A percentile compares a stretch with the other conserved stretches of the same genome.
Evolutionary conservation across 371 early-diverging fungal species (phyloP).

Genomic region (Chytridium lagenaria): DNA sequence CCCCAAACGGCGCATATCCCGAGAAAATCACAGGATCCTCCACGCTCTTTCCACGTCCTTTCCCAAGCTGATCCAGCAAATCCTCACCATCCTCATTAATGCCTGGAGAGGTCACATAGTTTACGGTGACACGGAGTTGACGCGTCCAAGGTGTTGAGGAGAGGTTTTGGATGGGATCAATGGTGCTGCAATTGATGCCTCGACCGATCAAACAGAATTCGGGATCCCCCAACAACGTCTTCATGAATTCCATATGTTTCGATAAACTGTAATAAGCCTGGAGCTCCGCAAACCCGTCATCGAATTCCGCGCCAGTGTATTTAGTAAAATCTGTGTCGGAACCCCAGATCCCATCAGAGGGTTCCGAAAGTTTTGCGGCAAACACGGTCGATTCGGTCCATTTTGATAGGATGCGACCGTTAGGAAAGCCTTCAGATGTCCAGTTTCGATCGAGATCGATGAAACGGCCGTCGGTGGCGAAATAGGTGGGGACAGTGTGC

Average conservation of each 20-base stretch:
- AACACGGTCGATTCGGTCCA: constrained; percentile 40
- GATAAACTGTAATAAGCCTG: constrained; percentile 36
- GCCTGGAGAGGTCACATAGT: constrained; percentile 15
- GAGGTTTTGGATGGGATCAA: constrained; percentile 36
- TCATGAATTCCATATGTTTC: constrained; percentile 34
- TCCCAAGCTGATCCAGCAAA: constrained; percentile 34
- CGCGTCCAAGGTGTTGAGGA: constrained; percentile 28
- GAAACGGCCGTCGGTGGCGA: constrained; percentile 37
- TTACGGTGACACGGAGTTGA: constrained; percentile 31
- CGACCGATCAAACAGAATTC: constrained; percentile 36
- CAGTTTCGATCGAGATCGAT: constrained; percentile 42
- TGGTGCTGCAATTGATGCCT: constrained; percentile 35
- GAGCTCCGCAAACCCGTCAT: constrained; percentile 37
- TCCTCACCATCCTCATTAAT: constrained; percentile 15
- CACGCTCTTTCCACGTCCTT: constrained; percentile 39
- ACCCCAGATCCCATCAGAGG: constrained; percentile 27
- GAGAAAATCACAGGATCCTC: constrained; percentile 33
- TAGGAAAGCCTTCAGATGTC: constrained; percentile 33
- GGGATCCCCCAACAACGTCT: constrained; percentile 25
- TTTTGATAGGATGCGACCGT: constrained; percentile 25
- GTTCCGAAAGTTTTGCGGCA: constrained; percentile 29
- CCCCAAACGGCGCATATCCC: constrained; percentile 24
- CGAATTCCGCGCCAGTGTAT: constrained; percentile 26
- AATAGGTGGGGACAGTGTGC: constrained; percentile 22
- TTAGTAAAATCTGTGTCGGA: constrained; percentile 30